Evolutionary conservation across 208 protist species (phyloP).

Genomic region (Tritrichomonas musculus): DNA sequence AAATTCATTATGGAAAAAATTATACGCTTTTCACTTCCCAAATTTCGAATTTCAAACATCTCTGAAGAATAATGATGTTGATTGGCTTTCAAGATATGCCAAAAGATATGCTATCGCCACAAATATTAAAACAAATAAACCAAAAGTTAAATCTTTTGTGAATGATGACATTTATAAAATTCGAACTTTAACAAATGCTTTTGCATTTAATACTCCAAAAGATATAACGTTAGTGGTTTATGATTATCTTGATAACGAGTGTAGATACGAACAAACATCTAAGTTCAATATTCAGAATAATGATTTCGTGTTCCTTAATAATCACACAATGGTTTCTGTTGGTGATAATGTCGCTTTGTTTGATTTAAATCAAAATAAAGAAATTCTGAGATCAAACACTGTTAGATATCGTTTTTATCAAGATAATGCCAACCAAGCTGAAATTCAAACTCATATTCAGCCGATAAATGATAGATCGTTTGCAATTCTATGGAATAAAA

Average conservation of each 20-base stretch:
- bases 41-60: background rate
- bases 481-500: background rate
- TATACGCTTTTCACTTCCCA: background rate
- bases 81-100: background rate
- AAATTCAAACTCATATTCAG: background rate
- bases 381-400: too few species aligned
- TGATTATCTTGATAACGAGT: background rate
- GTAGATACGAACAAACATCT: background rate
- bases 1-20: background rate
- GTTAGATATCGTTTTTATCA: too few species aligned
- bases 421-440: background rate
- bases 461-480: background rate
- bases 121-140: background rate
- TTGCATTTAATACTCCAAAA: background rate
- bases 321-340: background rate
- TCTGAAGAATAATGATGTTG: too few species aligned
- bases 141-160: constrained; percentile 20
- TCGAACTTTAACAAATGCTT: background rate
- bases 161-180: background rate
- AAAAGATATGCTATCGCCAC: background rate
- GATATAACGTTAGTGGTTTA: background rate
- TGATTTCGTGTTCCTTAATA: background rate
- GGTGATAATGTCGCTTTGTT: background rate
- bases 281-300: background rate
- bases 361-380: too few species aligned